Percentiles rank a stretch among this genome's conserved stretches.
Evolutionary conservation across 208 protist genomes (phyloP).

Genomic region (Balamuthia mandrillaris): DNA sequence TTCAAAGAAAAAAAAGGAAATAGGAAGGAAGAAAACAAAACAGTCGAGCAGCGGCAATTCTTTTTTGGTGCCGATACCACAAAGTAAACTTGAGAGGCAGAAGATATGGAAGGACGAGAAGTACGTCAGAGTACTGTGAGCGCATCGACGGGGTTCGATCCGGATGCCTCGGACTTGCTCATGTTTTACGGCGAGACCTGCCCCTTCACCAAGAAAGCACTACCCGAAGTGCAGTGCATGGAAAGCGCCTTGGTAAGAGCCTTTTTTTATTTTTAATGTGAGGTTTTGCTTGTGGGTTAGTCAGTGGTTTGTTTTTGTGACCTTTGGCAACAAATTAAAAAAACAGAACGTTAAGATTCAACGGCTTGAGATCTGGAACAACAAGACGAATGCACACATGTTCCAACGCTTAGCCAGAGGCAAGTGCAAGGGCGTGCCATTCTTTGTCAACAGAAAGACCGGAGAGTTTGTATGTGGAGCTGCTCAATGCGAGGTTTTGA

Average conservation of each 20-base stretch:
- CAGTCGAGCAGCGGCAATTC: too few relatives aligned
- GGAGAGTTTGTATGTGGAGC: conserved; percentile 30
- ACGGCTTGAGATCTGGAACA: background rate
- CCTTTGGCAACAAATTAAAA: too few relatives aligned
- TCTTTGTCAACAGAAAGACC: conserved; percentile 18
- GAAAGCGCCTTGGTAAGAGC: background rate
- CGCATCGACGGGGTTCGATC: too few relatives aligned
- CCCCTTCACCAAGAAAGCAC: background rate
- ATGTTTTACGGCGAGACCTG: conserved; percentile 16
- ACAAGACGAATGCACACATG: background rate
- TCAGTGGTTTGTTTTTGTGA: too few relatives aligned
- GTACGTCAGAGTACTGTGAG: too few relatives aligned
- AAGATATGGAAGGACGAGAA: too few relatives aligned
- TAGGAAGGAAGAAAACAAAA: too few relatives aligned
- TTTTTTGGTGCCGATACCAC: too few relatives aligned
- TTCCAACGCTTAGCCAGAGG: background rate
- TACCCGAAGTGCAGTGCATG: conserved; percentile 23
- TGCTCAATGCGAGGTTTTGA: background rate
- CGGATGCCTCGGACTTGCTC: background rate
- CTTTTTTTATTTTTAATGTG: background rate
- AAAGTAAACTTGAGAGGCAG: too few relatives aligned
- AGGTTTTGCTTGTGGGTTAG: too few relatives aligned
- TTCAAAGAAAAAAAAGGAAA: too few relatives aligned
- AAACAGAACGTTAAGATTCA: background rate
- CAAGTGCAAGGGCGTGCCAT: conserved; percentile 24